Evolutionary conservation across 1,139 yeast genomes (phyloP), one percentile per base, ranked within the genome.

Genomic region (Meyerozyma elateridarum): DNA sequence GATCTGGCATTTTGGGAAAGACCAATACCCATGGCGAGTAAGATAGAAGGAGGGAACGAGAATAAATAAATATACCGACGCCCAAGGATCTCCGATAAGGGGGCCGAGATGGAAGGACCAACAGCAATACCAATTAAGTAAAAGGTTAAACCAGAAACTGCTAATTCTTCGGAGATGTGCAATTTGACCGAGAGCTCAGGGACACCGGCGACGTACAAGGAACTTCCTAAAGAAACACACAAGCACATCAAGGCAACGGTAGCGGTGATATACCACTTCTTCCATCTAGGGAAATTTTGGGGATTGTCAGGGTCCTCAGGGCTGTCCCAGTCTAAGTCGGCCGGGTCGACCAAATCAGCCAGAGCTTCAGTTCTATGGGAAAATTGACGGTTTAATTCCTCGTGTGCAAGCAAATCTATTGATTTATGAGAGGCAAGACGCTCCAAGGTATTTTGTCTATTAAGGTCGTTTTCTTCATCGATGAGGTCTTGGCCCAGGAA

Each of bases 71-170:
- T 72, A 37, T 73, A 64, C 47, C 76, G 74, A 47, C 93, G 70
- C 24, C 94, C 93, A 41, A 75, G 67, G n/a, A 79, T 52, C 56
- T 83, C 93, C 12, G 88, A 79, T 28, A 82, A 53, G 17, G 93
- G 93, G 6, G 89, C 88, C n/a, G 84, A 79, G 32, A 82, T 41
- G 9, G 79, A 75, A 1, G 91, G 91, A 6, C 87, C 87, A 39
- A 75, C 55, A 0, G 88, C 81, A 33, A 83, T 65, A 11, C 94
- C 93, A 31, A 83, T 37, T 36, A 84, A 57, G 50, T 83, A 84
- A 42, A 83, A 72, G 0, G 91, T 75, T 39, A 83, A 65, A 7
- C 91, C 93, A 1, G 84, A 59, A 21, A 82, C 50, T 12, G 74
- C 78, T 38, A 81, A 59, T 30, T 77, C 79, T 51, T 75, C 71